Percentiles rank a stretch among this genome's conserved stretches.
Conservation (phyloP, 1,284 basidiomycete genomes). For the Microbotryum scabiosae region DNA sequence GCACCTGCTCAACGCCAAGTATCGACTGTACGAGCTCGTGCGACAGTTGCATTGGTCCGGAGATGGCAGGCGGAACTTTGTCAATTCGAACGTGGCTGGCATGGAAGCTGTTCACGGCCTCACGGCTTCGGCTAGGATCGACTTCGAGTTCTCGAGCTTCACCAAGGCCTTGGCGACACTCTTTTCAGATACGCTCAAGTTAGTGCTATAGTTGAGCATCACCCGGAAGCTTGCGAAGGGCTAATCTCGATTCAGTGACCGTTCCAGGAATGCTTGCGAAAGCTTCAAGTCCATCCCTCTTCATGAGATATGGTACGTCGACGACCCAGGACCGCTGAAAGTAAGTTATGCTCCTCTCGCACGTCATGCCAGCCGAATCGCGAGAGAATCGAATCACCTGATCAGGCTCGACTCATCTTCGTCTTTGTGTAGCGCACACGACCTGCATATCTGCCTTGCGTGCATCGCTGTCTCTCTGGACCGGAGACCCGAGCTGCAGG, state of each 20-base stretch:
- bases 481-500: too few relatives aligned
- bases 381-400: too few relatives aligned
- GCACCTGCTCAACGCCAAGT: not conserved
- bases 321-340: conserved; percentile 15
- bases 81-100: conserved; percentile 22
- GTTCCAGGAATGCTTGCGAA: conserved; percentile 8
- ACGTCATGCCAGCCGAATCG: too few relatives aligned
- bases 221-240: conserved; percentile 5
- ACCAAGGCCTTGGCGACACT: conserved; percentile 12
- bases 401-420: too few relatives aligned
- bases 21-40: not conserved
- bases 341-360: conserved; percentile 1
- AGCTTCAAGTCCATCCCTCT: conserved; percentile 7
- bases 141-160: conserved; percentile 12
- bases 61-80: conserved; percentile 8
- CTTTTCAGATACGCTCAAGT: conserved; percentile 8
- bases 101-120: not conserved
- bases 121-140: not conserved
- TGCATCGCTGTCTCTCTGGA: too few relatives aligned
- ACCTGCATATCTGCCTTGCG: too few relatives aligned
- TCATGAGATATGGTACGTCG: conserved; percentile 21
- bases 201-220: not conserved
- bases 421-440: too few relatives aligned
- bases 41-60: not conserved
- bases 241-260: too few relatives aligned